A percentile compares a stretch with the other conserved stretches of the same genome.
Evolutionary conservation across 2,329 filamentous ascomycete species (phyloP).

Genomic region (Microcyclosporella mali): DNA sequence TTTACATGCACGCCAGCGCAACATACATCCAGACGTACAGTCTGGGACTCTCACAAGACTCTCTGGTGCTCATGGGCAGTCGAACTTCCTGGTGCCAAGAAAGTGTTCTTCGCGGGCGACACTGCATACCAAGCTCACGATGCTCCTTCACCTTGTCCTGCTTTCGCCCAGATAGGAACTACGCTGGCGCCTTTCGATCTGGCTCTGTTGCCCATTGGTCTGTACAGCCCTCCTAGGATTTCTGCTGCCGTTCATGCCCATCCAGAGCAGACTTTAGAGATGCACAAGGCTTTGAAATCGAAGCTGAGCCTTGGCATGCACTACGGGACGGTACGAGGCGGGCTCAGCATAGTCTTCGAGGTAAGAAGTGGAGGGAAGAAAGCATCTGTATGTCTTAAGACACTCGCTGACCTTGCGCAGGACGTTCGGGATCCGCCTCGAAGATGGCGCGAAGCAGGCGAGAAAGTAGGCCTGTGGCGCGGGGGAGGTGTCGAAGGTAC

Average conservation of each 20-base stretch:
- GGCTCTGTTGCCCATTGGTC: constrained; percentile 44
- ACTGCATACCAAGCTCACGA: constrained; percentile 42
- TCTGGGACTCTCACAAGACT: constrained; percentile 36
- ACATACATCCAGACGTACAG: constrained; percentile 41
- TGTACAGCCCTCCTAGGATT: constrained; percentile 41
- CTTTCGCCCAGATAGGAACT: constrained; percentile 43
- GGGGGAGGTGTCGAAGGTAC: constrained; percentile 28
- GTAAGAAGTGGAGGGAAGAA: too few relatives aligned
- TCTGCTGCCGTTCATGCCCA: constrained; percentile 43
- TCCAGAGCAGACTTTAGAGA: constrained; percentile 43
- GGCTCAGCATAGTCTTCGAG: constrained; percentile 42
- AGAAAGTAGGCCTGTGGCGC: constrained; percentile 35
- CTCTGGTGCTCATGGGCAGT: constrained; percentile 47
- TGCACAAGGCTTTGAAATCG: constrained; percentile 43
- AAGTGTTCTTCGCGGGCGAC: constrained; percentile 45
- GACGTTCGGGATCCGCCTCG: constrained; percentile 44
- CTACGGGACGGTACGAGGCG: constrained; percentile 45
- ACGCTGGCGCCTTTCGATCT: constrained; percentile 46
- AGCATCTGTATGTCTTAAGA: too few relatives aligned
- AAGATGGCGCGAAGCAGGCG: constrained; percentile 41
- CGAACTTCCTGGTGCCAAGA: constrained; percentile 30
- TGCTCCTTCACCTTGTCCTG: constrained; percentile 40
- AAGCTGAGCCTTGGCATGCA: constrained; percentile 49
- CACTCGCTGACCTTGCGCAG: too few relatives aligned
- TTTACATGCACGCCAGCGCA: constrained; percentile 45